Evolutionary conservation across 768 basidiomycete species (phyloP), one percentile per base, ranked within the genome.

Genomic region (Megacollybia marginata): DNA sequence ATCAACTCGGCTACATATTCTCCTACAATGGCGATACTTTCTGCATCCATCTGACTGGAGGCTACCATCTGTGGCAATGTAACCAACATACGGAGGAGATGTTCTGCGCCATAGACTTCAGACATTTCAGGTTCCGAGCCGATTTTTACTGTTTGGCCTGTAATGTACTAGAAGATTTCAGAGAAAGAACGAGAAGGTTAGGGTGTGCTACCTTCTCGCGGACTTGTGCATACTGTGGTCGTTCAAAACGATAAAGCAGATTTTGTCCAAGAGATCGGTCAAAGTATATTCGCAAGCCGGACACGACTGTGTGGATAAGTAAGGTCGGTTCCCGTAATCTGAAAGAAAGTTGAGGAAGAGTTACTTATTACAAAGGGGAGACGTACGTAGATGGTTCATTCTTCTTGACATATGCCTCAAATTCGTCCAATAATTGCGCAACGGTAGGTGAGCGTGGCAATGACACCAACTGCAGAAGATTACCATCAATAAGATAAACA

Each of bases 241-340:
- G 80, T 65, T 99, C 95, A 56, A 95, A 93, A 16, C 92, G 85
- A 61, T 98, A 99, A 4, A 98, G 75, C 23, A 99, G 76, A 65
- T 90, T 93, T 50, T 86, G 81, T 5, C 95, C 88, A 1, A 91
- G 76, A 0, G 92, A 85, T 32, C 90, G 87, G 65, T 99, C 92
- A 61, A 99, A 99, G 70, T 99, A 98, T 42, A 88, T 76, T 46
- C 83, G 79, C 10, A 98, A 73, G 1, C 95, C 95, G 1, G 88
- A 80, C 40, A 91, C 71, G 49, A 96, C 83, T 5, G 92, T 94
- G 15, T 85, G 82, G 8, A 88, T 70, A 9, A 95, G 69, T 2
- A 83, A 70, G 8, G 72, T 69, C 0, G 88, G 84, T 49, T 90
- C 83, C 44, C 83, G 83, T 33, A 88, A 66, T 49, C 85, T 88